Evolutionary conservation across 83 land plant genomes (phyloP), one percentile per base, ranked within the genome.

Genomic region (Picea abies): DNA sequence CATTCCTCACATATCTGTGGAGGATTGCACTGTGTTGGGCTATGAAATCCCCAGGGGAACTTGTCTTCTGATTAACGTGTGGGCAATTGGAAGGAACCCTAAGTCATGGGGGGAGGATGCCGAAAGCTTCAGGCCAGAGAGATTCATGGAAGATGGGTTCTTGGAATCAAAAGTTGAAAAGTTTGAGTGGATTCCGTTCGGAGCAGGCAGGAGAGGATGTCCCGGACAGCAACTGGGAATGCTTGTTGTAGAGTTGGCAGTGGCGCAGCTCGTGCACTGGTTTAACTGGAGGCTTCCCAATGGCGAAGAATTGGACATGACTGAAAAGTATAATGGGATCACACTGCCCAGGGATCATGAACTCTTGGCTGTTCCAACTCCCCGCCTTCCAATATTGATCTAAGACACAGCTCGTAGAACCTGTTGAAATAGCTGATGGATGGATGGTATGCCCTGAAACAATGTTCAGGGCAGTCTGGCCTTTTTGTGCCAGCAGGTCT

Each of bases 61-160:
- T 8, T 32, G 26, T 5, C n/a, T 80, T 23, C 1, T 39, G 20
- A 29, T 79, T 20, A 84, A 84, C 47, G 9, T 41, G 1, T 84
- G 71, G 83, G 85, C 83, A 3, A 84, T 84, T 32, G 75, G 83
- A 62, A 58, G 83, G 12, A 75, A 84, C 23, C 41, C 85, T 9
- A 49, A 16, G 4, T 49, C 64, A 11, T 84, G 85, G 85, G 75
- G 85, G 85, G 75, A 84, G 84, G 52, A 58, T 32, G 75, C 63
- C 20, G 12, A 65, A 15, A 6, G 32, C 15, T 84, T 84, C 68
- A 52, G 29, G 22, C 83, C 83, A 5, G 85, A 84, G 58, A 61
- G 85, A 49, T 85, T 85, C 60, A 7, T 82, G 67, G 22, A 9
- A 17, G 58, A 11, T 11, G 14, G 58, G 2, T 52, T 14, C 58